Conservation (phyloP, 2,329 filamentous ascomycete species). For the Phoma sp. region DNA sequence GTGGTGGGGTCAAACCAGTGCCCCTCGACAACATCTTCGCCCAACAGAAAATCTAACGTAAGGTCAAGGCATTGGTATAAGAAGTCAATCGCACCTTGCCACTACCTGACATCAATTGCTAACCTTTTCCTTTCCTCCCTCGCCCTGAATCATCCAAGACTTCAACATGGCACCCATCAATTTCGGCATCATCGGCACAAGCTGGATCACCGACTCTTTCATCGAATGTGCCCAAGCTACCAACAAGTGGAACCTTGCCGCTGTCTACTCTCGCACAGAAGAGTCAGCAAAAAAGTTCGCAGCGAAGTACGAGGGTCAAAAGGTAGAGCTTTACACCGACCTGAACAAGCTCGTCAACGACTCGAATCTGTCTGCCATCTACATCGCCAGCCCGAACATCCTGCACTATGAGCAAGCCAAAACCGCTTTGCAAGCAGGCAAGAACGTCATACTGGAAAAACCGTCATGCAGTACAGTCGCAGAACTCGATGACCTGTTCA, state of each 20-base stretch:
- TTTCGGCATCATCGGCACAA: slow-evolving; percentile 57
- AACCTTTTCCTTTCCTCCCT: background rate
- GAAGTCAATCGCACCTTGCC: background rate
- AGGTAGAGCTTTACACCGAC: slow-evolving; percentile 49
- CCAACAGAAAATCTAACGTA: slow-evolving; percentile 10
- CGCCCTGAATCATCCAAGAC: background rate
- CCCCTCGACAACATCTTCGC: slow-evolving; percentile 6
- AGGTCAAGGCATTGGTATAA: slow-evolving; percentile 2
- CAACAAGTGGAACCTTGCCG: slow-evolving; percentile 52
- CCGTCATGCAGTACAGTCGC: slow-evolving; percentile 53
- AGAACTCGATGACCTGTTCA: slow-evolving; percentile 55
- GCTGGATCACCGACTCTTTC: slow-evolving; percentile 60
- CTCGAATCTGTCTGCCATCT: slow-evolving; percentile 51
- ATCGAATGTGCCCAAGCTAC: slow-evolving; percentile 54
- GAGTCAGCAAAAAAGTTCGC: slow-evolving; percentile 54
- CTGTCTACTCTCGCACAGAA: slow-evolving; percentile 57
- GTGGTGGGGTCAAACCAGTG: slow-evolving; percentile 8
- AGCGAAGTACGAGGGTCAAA: slow-evolving; percentile 47
- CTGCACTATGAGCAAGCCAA: slow-evolving; percentile 57
- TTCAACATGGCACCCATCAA: slow-evolving; percentile 44
- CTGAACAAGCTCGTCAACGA: slow-evolving; percentile 51
- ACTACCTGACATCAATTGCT: background rate
- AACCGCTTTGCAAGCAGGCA: slow-evolving; percentile 51
- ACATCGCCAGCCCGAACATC: slow-evolving; percentile 59
- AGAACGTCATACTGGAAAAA: slow-evolving; percentile 61